Conservation (phyloP, 768 basidiomycete genomes). For the Tephrocybe rancida region DNA sequence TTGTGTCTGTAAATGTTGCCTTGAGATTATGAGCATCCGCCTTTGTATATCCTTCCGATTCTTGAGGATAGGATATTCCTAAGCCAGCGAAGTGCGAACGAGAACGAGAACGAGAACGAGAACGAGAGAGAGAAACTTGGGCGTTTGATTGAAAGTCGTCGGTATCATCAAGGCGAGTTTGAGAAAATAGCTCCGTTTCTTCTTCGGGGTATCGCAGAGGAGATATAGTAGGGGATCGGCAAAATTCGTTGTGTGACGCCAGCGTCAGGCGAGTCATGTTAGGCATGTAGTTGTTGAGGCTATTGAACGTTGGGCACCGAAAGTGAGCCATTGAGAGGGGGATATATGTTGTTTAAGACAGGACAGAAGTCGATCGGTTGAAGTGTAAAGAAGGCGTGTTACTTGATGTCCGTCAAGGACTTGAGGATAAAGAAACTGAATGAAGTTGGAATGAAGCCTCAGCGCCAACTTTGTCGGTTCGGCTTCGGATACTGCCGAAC, state of each 20-base stretch:
- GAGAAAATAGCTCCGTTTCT: slow-evolving; percentile 11
- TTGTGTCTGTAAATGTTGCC: background rate
- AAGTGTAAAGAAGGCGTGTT: no score
- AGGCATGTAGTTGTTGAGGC: slow-evolving; percentile 14
- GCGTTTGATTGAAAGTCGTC: slow-evolving; percentile 40
- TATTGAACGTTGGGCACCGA: slow-evolving; percentile 13
- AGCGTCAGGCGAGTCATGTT: slow-evolving; percentile 23
- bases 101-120: slow-evolving; percentile 19
- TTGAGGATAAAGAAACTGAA: background rate
- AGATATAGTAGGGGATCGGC: slow-evolving; percentile 25
- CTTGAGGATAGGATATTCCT: slow-evolving; percentile 14
- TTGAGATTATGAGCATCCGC: background rate
- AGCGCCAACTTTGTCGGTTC: background rate
- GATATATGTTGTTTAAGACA: background rate
- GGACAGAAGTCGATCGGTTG: background rate
- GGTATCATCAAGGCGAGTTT: slow-evolving; percentile 16
- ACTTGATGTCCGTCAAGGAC: slow-evolving; percentile 18
- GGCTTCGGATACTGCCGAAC: background rate
- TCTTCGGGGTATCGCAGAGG: slow-evolving; percentile 20
- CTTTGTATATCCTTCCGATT: background rate
- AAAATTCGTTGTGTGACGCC: slow-evolving; percentile 28
- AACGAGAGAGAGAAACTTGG: slow-evolving; percentile 17
- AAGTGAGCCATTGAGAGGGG: slow-evolving; percentile 12
- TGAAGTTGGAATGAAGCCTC: background rate
- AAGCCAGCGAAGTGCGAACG: slow-evolving; percentile 22